Base-by-base conservation (phyloP, 108 stramenopile species). In the Parmales sp. region DNA sequence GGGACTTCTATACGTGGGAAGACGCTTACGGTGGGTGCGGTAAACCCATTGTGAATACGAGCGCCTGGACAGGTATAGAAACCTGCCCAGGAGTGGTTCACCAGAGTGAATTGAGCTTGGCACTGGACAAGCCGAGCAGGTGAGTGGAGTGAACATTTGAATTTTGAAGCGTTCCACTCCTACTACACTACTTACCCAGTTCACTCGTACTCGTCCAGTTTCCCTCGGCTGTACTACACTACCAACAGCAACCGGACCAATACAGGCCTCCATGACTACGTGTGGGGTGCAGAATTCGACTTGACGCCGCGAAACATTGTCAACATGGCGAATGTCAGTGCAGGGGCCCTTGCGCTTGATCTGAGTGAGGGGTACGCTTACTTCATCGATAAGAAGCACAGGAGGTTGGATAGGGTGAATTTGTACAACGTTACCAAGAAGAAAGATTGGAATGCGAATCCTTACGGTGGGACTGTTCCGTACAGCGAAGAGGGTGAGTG, bases 21-120 rank as follows among this genome's bases (percentile, higher is more conserved):
- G 28, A 22, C 46, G 68, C 46, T 38, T 38, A 13, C 8, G 50
- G 68, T 7, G 45, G 25, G 31, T 68, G 68, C 50, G 68, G 68
- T 7, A 34, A 38, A 11, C 68, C 68, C 34, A 7, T 19, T 20
- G 38, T 37, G 38, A 68, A 68, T 50, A 68, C 68, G 38, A 34
- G 29, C 8, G 37, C 48, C 8, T 68, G 68, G 68, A 44, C 29
- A 5, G 68, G 68, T 1, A 34, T 51, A 36, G 45, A 68, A 49
- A 1, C 37, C 20, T 68, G 68, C 38, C 50, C 49, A 0, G 68
- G 68, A 4, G 31, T 50, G 9, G 50, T 68, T 20, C 28, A 19
- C 2, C 31, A 51, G 38, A 36, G 29, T 36, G 45, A 45, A 0
- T 46, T 34, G 22, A 18, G 3, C 2, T 11, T 18, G 28, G 26